Evolutionary conservation across 2,329 filamentous ascomycete genomes (phyloP).

Genomic region (Cercospora nicotianae): DNA sequence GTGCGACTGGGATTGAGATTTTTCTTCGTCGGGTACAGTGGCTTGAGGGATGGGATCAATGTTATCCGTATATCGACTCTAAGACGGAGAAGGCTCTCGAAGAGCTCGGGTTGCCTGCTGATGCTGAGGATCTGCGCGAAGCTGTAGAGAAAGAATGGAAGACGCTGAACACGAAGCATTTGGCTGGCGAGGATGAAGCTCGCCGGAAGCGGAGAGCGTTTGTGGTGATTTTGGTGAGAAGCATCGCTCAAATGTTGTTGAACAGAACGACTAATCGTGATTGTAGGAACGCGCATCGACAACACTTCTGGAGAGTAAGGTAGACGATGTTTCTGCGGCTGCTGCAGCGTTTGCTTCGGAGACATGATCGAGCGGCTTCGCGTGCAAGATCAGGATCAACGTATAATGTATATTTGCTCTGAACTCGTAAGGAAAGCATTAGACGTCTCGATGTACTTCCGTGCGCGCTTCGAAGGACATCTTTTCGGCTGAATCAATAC

Average conservation of each 20-base stretch:
- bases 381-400: background rate
- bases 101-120: slow-evolving; percentile 41
- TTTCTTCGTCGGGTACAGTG: slow-evolving; percentile 45
- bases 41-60: slow-evolving; percentile 39
- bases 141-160: slow-evolving; percentile 42
- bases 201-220: slow-evolving; percentile 43
- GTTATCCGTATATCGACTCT: slow-evolving; percentile 45
- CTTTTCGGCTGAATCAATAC: background rate
- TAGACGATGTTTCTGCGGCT: background rate
- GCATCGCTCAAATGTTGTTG: background rate
- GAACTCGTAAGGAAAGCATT: background rate
- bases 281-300: background rate
- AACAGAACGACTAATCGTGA: background rate
- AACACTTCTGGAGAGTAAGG: background rate
- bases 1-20: slow-evolving; percentile 45
- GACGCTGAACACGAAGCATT: slow-evolving; percentile 35
- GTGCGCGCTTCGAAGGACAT: background rate
- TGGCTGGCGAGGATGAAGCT: slow-evolving; percentile 38
- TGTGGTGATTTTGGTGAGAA: slow-evolving; percentile 27
- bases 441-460: background rate
- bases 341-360: background rate
- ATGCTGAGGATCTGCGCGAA: slow-evolving; percentile 38
- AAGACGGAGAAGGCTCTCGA: slow-evolving; percentile 39
- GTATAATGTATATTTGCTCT: background rate
- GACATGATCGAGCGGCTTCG: background rate